Conservation (phyloP, 2,329 filamentous ascomycete genomes). For the Venturia oleaginea region DNA sequence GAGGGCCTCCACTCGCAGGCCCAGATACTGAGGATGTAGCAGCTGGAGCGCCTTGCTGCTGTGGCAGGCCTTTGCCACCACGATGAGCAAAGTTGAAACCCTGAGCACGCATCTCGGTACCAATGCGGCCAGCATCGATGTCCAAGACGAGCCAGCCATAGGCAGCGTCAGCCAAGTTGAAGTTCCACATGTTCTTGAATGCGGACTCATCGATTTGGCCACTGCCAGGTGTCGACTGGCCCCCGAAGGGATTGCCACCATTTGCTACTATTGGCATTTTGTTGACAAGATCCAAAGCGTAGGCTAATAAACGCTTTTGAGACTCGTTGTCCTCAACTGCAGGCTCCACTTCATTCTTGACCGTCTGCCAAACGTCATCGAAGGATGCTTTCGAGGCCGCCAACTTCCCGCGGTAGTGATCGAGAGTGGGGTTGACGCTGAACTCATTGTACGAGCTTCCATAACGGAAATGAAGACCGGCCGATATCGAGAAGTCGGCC, state of each 20-base stretch:
- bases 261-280: constrained; percentile 97
- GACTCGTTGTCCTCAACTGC: constrained; percentile 90
- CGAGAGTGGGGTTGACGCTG: constrained; percentile 93
- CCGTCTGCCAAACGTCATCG: constrained; percentile 98
- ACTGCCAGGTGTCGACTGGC: constrained; percentile 62
- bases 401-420: constrained; percentile 97
- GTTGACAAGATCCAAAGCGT: constrained; percentile 85
- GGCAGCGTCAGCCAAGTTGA: constrained; percentile 93
- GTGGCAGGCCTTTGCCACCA: constrained; percentile 57
- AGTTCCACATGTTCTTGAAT: constrained; percentile 99
- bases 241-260: constrained; percentile 93
- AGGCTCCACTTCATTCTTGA: constrained; percentile 90
- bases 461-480: constrained; percentile 95
- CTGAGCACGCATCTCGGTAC: constrained; percentile 96
- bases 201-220: constrained; percentile 96
- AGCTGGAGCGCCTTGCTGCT: constrained; percentile 29
- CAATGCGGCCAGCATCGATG: constrained; percentile 89
- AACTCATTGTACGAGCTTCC: constrained; percentile 99
- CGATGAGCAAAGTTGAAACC: constrained; percentile 99
- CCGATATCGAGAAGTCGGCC: constrained; percentile 95
- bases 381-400: constrained; percentile 97
- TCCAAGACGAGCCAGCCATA: constrained; percentile 95
- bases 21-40: constrained; percentile 26
- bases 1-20: constrained; percentile 28
- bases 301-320: constrained; percentile 83